Percentiles rank a stretch among this genome's conserved stretches.
Evolutionary conservation across 306 rosid species (phyloP).

Genomic region (Gleditsia sinensis): DNA sequence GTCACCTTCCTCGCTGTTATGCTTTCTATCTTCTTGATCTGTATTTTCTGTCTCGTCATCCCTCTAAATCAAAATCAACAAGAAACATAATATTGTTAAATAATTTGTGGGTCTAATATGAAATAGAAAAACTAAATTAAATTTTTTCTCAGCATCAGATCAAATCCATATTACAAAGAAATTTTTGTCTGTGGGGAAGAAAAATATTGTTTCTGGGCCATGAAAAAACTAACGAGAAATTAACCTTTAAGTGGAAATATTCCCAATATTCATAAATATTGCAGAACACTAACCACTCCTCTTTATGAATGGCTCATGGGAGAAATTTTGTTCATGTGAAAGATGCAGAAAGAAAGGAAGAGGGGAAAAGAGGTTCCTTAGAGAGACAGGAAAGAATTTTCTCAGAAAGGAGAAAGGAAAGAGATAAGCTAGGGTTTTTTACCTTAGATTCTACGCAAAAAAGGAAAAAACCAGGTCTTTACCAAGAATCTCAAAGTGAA

Average conservation of each 20-base stretch:
- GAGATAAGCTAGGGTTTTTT: background rate
- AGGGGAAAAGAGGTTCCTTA: no score
- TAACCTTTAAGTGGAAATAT: slow-evolving; percentile 6
- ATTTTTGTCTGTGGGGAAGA: no score
- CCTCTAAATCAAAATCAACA: background rate
- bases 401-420: background rate
- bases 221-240: background rate
- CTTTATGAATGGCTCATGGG: background rate
- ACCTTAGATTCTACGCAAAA: background rate
- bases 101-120: no score
- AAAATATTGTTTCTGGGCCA: background rate
- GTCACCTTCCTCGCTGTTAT: slow-evolving; percentile 51
- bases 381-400: no score
- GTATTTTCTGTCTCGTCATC: slow-evolving; percentile 46
- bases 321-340: no score
- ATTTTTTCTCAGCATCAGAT: no score
- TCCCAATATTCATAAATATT: background rate
- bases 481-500: background rate
- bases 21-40: slow-evolving; percentile 50
- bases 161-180: no score
- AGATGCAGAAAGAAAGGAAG: background rate
- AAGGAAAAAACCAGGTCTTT: background rate
- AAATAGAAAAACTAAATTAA: background rate
- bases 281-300: background rate
- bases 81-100: no score